phyloP scores from a whole-genome alignment of 2,329 filamentous ascomycete species.

The Hymenoscyphus occultus region DNA sequence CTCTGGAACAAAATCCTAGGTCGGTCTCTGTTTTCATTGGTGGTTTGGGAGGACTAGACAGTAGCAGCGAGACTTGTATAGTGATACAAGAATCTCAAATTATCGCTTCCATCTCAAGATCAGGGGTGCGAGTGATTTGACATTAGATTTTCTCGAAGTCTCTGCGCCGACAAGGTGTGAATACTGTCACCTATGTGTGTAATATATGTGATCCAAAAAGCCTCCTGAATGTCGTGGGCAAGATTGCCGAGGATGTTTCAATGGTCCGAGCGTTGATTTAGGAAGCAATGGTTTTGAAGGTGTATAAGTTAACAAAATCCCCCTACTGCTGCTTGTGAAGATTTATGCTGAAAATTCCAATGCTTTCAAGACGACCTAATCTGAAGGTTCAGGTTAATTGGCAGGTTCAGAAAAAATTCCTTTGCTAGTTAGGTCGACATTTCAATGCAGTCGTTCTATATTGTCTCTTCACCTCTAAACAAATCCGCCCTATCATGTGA shows the following conservation, averaged over 20 bases:
- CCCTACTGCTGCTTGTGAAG: not conserved
- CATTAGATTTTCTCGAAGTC: not conserved
- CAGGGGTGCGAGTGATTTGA: not conserved
- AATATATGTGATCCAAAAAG: slow-evolving; percentile 44
- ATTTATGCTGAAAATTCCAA: too few relatives aligned
- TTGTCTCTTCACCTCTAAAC: not conserved
- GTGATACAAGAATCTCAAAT: slow-evolving; percentile 14
- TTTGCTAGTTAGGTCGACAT: too few relatives aligned
- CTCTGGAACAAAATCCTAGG: slow-evolving; percentile 12
- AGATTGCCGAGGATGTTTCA: slow-evolving; percentile 34
- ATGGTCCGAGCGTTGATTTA: slow-evolving; percentile 45
- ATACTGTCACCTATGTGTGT: slow-evolving; percentile 41
- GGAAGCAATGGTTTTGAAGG: slow-evolving; percentile 41
- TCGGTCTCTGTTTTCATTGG: slow-evolving; percentile 26
- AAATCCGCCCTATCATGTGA: not conserved
- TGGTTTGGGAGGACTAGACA: slow-evolving; percentile 27
- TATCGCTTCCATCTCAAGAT: slow-evolving; percentile 26
- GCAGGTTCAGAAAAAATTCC: too few relatives aligned
- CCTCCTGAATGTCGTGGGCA: slow-evolving; percentile 26
- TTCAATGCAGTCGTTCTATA: too few relatives aligned
- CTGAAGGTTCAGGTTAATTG: too few relatives aligned
- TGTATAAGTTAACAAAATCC: not conserved
- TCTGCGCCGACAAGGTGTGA: slow-evolving; percentile 35
- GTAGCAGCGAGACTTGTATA: slow-evolving; percentile 16
- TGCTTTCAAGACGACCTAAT: too few relatives aligned